phyloP scores from a whole-genome alignment of 345 rosid genomes.

The Arabis alpina region DNA sequence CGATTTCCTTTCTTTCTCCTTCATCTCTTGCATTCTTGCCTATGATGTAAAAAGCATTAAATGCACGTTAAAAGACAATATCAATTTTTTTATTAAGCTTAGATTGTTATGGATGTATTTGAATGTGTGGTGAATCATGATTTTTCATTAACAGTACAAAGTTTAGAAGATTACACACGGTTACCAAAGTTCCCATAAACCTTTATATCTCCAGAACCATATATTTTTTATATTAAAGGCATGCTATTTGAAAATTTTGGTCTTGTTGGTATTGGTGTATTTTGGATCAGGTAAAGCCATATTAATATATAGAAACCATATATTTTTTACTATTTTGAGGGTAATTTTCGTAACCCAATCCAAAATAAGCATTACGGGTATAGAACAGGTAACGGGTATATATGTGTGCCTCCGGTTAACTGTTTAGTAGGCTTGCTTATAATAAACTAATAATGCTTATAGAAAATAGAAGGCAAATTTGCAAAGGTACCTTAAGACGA shows the following conservation, averaged over 20 bases:
- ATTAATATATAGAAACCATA: background rate
- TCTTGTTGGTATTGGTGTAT: too few relatives aligned
- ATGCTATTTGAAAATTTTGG: too few relatives aligned
- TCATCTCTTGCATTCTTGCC: conserved; percentile 99
- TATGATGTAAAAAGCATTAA: conserved; percentile 39
- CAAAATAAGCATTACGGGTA: background rate
- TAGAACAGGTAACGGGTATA: background rate
- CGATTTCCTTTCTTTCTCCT: conserved; percentile 79
- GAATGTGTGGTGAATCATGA: background rate
- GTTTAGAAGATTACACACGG: background rate
- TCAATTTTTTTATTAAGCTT: background rate
- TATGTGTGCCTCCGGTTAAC: background rate
- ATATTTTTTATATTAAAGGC: too few relatives aligned
- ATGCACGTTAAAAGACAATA: background rate
- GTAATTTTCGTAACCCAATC: background rate
- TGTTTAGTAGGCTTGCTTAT: conserved; percentile 6
- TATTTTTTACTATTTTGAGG: background rate
- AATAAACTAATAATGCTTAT: conserved; percentile 19
- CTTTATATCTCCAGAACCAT: background rate
- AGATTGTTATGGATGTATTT: conserved; percentile 3
- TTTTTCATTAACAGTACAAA: background rate
- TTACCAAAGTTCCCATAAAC: background rate
- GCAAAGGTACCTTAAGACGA: conserved; percentile 71
- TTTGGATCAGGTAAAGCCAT: background rate
- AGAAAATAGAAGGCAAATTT: conserved; percentile 12